Base-by-base conservation (phyloP, 768 basidiomycete species). In the Serendipita sp. region DNA sequence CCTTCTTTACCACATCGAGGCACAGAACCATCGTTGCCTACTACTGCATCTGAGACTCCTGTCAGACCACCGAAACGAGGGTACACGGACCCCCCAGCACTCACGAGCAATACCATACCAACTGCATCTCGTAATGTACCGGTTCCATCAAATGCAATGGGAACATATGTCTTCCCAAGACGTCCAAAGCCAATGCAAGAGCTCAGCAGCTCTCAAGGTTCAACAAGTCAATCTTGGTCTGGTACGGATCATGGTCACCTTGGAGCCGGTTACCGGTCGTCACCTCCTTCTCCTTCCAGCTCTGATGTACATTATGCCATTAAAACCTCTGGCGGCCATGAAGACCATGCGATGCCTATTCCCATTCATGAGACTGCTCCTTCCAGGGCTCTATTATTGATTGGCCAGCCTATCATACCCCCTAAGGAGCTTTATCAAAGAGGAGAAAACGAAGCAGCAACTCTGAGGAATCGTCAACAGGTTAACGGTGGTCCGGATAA, bases 211-310 rank as follows among this genome's bases (percentile, higher is more conserved):
- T 51, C 48, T 5, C 48, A 51, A 32, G 48, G 48, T n/a, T 51
- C 48, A 32, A 51, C 48, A 51, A 51, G 48, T 32, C 48, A n/a
- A 8, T 51, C 48, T n/a, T 18, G n/a, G 48, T 51, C 56, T 34
- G 56, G 56, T 30, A 60, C 56, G 28, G 56, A 60, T 60, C 56
- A 60, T 10, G 56, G 36, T 60, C 56, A 60, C 35, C 16, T 36
- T 3, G 34, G 28, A n/a, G 23, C 34, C 56, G 56, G 56, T n/a
- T 60, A 60, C 56, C 28, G 56, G 56, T 60, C 56, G 56, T 60
- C 56, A n/a, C 32, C 56, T n/a, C 56, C 56, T n/a, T 60, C 56
- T 23, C 56, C 36, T 32, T 60, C 56, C 28, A 60, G 56, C 35
- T 32, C 56, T 60, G 56, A 60, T 36, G 34, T 38, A n/a, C 56